Percentiles rank a stretch among this genome's conserved stretches.
These are phyloP conservation scores for Candida pini DNA, from an alignment of 805 yeast genomes.

Conservation along the genomic window DNA sequence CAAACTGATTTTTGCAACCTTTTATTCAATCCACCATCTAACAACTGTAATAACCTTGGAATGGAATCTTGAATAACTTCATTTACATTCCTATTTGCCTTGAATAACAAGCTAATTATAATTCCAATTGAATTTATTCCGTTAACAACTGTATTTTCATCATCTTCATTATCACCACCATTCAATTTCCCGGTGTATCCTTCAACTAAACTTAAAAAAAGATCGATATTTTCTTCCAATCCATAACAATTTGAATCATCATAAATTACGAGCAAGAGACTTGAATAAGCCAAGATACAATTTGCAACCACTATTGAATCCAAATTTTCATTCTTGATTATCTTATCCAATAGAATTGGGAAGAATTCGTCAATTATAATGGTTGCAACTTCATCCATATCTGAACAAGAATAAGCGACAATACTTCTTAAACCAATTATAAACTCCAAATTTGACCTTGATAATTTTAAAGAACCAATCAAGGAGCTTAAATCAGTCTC, in stretches of 20 bases:
- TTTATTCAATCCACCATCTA: slow-evolving; percentile 32
- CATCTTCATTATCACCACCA: slow-evolving; percentile 28
- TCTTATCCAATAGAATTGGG: slow-evolving; percentile 21
- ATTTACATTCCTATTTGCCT: slow-evolving; percentile 30
- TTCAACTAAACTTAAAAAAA: slow-evolving; percentile 41
- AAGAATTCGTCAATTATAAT: slow-evolving; percentile 24
- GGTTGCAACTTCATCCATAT: slow-evolving; percentile 45
- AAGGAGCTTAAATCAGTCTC: slow-evolving; percentile 32
- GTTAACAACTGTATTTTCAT: slow-evolving; percentile 39
- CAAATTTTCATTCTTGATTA: slow-evolving; percentile 7
- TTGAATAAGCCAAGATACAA: slow-evolving; percentile 21
- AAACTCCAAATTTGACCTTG: slow-evolving; percentile 31
- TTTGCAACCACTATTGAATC: slow-evolving; percentile 14
- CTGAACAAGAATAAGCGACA: slow-evolving; percentile 40
- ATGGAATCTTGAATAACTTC: slow-evolving; percentile 36
- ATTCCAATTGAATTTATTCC: slow-evolving; percentile 43
- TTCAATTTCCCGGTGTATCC: slow-evolving; percentile 23
- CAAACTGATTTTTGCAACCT: slow-evolving; percentile 53
- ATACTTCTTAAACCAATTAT: slow-evolving; percentile 35
- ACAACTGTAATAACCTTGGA: slow-evolving; percentile 35
- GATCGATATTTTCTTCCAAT: slow-evolving; percentile 37
- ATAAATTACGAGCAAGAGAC: slow-evolving; percentile 36
- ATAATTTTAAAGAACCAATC: slow-evolving; percentile 27
- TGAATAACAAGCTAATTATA: slow-evolving; percentile 37
- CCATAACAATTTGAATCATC: slow-evolving; percentile 47